Base-by-base conservation (phyloP, 2,329 filamentous ascomycete genomes). In the Coniochaeta hoffmannii region DNA sequence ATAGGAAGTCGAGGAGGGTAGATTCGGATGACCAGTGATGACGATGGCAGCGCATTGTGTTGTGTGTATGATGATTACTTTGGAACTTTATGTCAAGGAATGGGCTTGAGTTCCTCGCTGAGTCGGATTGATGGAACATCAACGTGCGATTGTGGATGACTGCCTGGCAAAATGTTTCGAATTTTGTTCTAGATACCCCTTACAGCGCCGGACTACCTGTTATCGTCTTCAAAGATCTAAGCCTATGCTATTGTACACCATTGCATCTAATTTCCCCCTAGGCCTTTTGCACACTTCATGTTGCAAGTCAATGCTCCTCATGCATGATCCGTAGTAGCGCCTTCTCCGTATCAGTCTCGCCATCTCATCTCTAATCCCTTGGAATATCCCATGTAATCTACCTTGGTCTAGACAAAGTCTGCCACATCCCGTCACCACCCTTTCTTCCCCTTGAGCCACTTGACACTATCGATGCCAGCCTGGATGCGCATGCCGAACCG, bases 401-500 rank as follows among this genome's bases (percentile, higher is more conserved):
- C n/a, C 15, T 38, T 24, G 12, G 24, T 41, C 19, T 17, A 41
- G n/a, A 53, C 15, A 10, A n/a, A n/a, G n/a, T n/a, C n/a, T n/a
- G n/a, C n/a, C n/a, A n/a, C n/a, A n/a, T n/a, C 31, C 52, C 14
- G 61, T 51, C 54, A 57, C 64, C 63, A 66, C 4, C 60, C 60
- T 57, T 64, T 65, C 56, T 59, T 62, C 1, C 26, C 35, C 59
- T 58, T 60, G 53, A 66, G 74, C 81, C 81, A 84, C 44, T 70
- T 76, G 52, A 90, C 66, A 15, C 85, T 89, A 63, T 87, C 82
- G 62, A 86, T 70, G 1, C 81, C 87, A 4, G 85, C 87, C 64
- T 86, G 84, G 54, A 90, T 80, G 57, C 87, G 83, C 78, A 92
- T 80, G 2, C 87, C 87, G 53, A 92, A 79, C 61, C 89, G 78